Conservation (phyloP, 768 basidiomycete species). For the Boletus vinaceobasis region DNA sequence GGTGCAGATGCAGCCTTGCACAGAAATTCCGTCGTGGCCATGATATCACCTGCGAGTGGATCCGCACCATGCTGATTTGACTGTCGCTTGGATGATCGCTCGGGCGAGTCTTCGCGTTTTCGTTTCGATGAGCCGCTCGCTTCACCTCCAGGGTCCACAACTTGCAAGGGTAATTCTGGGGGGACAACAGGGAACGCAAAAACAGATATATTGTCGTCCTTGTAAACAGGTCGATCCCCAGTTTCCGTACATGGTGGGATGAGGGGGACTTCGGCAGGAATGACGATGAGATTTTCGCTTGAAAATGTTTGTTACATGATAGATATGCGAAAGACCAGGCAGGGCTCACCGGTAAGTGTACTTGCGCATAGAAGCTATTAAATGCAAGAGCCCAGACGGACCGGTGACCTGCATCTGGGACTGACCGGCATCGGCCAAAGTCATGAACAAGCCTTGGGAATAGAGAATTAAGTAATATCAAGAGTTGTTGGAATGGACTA, state of each 20-base stretch:
- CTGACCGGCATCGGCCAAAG: conserved; percentile 68
- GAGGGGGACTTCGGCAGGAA: conserved; percentile 42
- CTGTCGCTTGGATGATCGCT: conserved; percentile 36
- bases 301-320: not conserved
- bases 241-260: conserved; percentile 11
- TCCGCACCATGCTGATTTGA: not conserved
- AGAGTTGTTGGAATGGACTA: not conserved
- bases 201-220: conserved; percentile 61
- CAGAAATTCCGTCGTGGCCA: conserved; percentile 7
- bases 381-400: conserved; percentile 69
- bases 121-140: conserved; percentile 31
- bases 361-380: conserved; percentile 64
- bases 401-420: conserved; percentile 60
- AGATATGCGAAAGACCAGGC: not conserved
- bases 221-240: conserved; percentile 45
- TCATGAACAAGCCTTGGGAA: conserved; percentile 68
- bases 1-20: conserved; percentile 21
- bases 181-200: conserved; percentile 55
- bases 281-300: conserved; percentile 52
- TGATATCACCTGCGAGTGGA: not conserved
- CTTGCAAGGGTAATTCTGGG: not conserved
- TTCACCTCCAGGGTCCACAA: not conserved
- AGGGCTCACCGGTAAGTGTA: conserved; percentile 58
- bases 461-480: not conserved
- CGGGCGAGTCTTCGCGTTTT: conserved; percentile 41